These are phyloP conservation scores for Diddensiella santjacobensis DNA, from an alignment of 805 yeast species.

Conservation along the genomic window DNA sequence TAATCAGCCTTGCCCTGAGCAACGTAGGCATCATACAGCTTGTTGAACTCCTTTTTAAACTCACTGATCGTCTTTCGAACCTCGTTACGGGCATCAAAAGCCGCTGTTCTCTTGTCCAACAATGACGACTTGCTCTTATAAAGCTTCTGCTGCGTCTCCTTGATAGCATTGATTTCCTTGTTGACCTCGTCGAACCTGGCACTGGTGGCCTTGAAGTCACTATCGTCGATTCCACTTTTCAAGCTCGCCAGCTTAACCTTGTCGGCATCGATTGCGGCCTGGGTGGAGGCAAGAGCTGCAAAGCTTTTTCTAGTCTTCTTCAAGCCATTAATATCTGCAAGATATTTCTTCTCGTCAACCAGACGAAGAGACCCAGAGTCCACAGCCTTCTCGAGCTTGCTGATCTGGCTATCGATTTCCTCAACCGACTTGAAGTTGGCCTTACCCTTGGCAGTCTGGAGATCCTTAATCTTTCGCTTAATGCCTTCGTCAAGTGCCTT, in stretches of 20 bases:
- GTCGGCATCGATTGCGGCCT: conserved; percentile 74
- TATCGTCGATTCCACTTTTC: conserved; percentile 58
- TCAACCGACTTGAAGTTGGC: conserved; percentile 50
- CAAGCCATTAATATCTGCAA: conserved; percentile 80
- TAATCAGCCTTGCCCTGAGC: conserved; percentile 64
- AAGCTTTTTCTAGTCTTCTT: conserved; percentile 80
- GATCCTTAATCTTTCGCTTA: conserved; percentile 72
- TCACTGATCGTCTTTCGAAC: conserved; percentile 63
- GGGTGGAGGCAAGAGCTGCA: conserved; percentile 66
- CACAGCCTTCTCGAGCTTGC: conserved; percentile 61
- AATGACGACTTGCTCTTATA: conserved; percentile 64
- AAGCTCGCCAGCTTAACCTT: conserved; percentile 70
- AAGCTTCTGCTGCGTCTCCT: conserved; percentile 53
- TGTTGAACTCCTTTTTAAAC: conserved; percentile 70
- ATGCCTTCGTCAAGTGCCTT: conserved; percentile 62
- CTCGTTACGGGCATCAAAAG: conserved; percentile 65
- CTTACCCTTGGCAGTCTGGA: conserved; percentile 68
- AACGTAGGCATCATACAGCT: conserved; percentile 67
- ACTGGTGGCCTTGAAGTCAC: conserved; percentile 61
- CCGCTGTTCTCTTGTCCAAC: conserved; percentile 60
- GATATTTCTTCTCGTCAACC: conserved; percentile 82
- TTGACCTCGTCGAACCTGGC: conserved; percentile 61
- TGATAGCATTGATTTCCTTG: conserved; percentile 65
- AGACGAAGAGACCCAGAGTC: conserved; percentile 76
- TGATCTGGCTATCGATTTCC: conserved; percentile 34